phyloP scores from a whole-genome alignment of 257 asterid genomes.

The Lantana camara region DNA sequence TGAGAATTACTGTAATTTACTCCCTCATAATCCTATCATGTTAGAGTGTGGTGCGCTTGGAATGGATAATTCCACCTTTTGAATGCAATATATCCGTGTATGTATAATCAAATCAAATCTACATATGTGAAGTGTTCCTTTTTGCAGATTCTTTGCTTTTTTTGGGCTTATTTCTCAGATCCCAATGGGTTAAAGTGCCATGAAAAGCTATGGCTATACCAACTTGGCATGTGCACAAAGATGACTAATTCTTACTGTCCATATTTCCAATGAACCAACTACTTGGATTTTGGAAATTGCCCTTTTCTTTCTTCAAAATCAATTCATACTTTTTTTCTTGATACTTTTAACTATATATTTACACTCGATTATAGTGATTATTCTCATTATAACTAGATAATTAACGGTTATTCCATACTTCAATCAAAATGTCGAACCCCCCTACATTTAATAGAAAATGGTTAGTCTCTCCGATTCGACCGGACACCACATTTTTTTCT shows the following conservation, averaged over 20 bases:
- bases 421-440: too few species aligned
- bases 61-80: too few species aligned
- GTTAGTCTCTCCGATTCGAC: too few species aligned
- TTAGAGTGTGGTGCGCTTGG: too few species aligned
- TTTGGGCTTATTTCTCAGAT: constrained; percentile 18
- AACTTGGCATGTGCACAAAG: constrained; percentile 36
- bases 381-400: too few species aligned
- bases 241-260: constrained; percentile 23
- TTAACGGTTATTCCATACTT: too few species aligned
- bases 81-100: background rate
- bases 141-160: constrained; percentile 1
- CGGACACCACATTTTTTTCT: too few species aligned
- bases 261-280: constrained; percentile 21
- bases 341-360: too few species aligned
- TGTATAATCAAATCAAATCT: background rate
- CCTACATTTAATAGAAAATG: too few species aligned
- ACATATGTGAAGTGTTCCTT: background rate
- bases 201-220: background rate
- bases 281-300: constrained; percentile 17
- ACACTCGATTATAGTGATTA: too few species aligned
- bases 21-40: too few species aligned
- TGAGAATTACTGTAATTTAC: too few species aligned
- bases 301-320: constrained; percentile 6
- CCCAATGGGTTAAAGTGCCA: constrained; percentile 23
- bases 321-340: background rate